Evolutionary conservation across 1,284 basidiomycete species (phyloP).

Genomic region (Melampsora allii-populina): DNA sequence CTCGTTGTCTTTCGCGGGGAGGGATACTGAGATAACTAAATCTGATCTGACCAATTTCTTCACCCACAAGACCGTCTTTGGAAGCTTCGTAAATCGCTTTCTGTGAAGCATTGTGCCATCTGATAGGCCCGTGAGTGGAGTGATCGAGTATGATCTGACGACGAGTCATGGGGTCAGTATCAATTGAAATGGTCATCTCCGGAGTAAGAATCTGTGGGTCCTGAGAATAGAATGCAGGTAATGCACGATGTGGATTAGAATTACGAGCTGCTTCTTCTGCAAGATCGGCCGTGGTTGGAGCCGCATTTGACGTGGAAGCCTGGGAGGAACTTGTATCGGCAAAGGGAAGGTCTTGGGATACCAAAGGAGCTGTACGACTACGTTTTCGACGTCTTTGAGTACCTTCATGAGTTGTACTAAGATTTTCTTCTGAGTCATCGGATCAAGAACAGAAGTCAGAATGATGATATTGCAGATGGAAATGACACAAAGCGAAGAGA

Average conservation of each 20-base stretch:
- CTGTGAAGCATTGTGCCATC: conserved; percentile 20
- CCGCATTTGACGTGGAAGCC: neutral
- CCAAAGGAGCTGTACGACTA: too few relatives aligned
- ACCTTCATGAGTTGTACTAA: too few relatives aligned
- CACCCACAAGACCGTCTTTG: conserved; percentile 30
- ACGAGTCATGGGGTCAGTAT: conserved; percentile 24
- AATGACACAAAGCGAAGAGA: too few relatives aligned
- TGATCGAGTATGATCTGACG: conserved; percentile 7
- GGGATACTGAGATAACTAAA: conserved; percentile 10
- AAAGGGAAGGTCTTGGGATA: too few relatives aligned
- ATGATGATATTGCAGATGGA: too few relatives aligned
- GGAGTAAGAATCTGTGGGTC: neutral
- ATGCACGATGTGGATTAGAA: neutral
- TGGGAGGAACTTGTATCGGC: too few relatives aligned
- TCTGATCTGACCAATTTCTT: conserved; percentile 30
- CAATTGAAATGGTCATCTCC: conserved; percentile 2
- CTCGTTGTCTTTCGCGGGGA: too few relatives aligned
- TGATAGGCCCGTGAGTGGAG: conserved; percentile 7
- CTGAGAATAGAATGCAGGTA: conserved; percentile 23
- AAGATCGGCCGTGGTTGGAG: conserved; percentile 19
- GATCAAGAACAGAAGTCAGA: too few relatives aligned
- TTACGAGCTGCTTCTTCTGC: conserved; percentile 26
- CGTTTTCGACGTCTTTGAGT: too few relatives aligned
- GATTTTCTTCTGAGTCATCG: too few relatives aligned
- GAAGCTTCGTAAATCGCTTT: conserved; percentile 16